Conservation (phyloP, 2,329 filamentous ascomycete species). For the Phyllosticta ampelicida region DNA sequence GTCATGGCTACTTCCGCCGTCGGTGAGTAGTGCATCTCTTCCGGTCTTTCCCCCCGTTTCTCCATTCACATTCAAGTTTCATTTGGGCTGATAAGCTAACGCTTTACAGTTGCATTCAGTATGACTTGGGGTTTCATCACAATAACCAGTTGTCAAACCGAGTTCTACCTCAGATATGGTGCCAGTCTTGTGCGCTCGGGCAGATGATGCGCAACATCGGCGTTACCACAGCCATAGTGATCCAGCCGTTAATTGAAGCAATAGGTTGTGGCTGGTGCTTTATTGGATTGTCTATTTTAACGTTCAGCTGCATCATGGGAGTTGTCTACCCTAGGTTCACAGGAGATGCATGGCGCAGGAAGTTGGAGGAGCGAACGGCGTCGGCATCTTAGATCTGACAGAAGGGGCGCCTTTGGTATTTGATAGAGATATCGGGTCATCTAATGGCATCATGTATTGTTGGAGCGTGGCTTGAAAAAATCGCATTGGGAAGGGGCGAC, state of each 20-base stretch:
- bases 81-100: neutral
- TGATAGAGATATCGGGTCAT: neutral
- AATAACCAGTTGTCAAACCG: slow-evolving; percentile 33
- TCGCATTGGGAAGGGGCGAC: too few species aligned
- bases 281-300: slow-evolving; percentile 27
- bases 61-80: neutral
- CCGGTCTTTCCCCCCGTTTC: neutral
- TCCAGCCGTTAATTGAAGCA: slow-evolving; percentile 22
- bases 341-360: neutral
- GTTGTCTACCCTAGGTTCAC: neutral
- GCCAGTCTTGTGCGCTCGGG: slow-evolving; percentile 31
- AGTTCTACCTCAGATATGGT: slow-evolving; percentile 29
- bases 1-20: slow-evolving; percentile 22
- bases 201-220: slow-evolving; percentile 33
- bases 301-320: slow-evolving; percentile 14
- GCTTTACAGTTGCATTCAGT: slow-evolving; percentile 22
- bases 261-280: slow-evolving; percentile 34
- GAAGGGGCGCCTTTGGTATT: neutral
- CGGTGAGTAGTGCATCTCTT: slow-evolving; percentile 10
- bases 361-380: neutral
- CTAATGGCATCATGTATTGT: neutral
- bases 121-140: slow-evolving; percentile 35
- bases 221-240: slow-evolving; percentile 29
- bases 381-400: neutral
- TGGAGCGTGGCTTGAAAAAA: too few species aligned